Conservation (phyloP, 208 protist genomes). For the Crithidia brevicula region DNA sequence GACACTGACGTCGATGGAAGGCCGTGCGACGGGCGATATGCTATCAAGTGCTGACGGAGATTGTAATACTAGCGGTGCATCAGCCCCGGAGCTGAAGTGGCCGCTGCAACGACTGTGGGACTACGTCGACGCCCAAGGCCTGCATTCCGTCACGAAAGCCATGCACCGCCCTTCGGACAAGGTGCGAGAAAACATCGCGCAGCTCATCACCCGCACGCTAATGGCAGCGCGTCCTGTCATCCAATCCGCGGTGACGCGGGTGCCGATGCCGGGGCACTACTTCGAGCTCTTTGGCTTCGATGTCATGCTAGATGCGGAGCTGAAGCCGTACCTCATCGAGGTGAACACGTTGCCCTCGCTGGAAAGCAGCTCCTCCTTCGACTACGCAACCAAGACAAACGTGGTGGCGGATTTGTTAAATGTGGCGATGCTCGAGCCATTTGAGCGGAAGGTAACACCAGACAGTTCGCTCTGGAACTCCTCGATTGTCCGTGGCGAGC, state of each 20-base stretch:
- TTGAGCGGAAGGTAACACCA: conserved; percentile 43
- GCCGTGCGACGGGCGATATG: background rate
- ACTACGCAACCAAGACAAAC: conserved; percentile 89
- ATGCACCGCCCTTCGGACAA: conserved; percentile 32
- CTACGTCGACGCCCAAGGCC: conserved; percentile 42
- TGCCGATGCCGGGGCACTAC: conserved; percentile 50
- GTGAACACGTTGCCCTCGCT: conserved; percentile 94
- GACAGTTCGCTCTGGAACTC: conserved; percentile 25
- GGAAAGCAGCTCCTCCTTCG: conserved; percentile 85
- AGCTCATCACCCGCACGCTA: conserved; percentile 75
- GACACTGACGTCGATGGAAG: background rate
- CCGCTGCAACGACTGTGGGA: conserved; percentile 63
- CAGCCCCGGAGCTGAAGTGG: conserved; percentile 67
- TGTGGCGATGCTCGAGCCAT: conserved; percentile 80
- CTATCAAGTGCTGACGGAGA: background rate
- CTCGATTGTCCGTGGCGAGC: conserved; percentile 1
- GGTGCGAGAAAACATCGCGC: conserved; percentile 65
- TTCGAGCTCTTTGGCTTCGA: conserved; percentile 95
- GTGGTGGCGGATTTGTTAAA: conserved; percentile 91
- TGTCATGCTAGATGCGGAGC: conserved; percentile 82
- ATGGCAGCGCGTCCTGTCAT: conserved; percentile 59
- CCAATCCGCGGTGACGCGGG: conserved; percentile 14
- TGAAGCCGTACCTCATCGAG: conserved; percentile 87
- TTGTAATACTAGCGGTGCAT: background rate
- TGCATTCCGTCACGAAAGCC: background rate